Conservation (phyloP, 176 grass and related monocot genomes). For the Musa itinerans region DNA sequence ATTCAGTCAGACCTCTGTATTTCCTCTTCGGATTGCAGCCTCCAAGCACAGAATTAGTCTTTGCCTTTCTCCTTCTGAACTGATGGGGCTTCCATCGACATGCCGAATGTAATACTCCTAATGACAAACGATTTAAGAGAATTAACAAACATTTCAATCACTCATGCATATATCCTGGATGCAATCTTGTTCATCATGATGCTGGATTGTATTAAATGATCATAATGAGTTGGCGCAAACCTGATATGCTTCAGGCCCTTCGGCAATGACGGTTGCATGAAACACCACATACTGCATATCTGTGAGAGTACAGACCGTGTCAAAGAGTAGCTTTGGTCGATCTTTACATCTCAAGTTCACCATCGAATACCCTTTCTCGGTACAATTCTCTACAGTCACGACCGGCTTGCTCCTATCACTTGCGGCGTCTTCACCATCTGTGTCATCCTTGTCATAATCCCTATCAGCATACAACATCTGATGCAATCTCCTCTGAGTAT, state of each 20-base stretch:
- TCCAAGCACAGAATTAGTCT: constrained; percentile 26
- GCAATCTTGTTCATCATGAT: too few species aligned
- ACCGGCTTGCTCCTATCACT: constrained; percentile 1
- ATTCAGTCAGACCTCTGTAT: constrained; percentile 11
- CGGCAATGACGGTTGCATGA: constrained; percentile 21
- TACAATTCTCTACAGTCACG: constrained; percentile 17
- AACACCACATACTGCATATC: constrained; percentile 30
- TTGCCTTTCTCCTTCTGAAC: constrained; percentile 23
- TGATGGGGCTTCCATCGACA: constrained; percentile 15
- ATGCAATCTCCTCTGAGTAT: constrained; percentile 23
- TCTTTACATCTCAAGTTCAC: constrained; percentile 22
- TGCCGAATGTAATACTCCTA: constrained; percentile 29
- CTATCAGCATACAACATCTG: constrained; percentile 26
- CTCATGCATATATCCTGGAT: too few species aligned
- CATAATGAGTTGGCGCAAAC: background rate
- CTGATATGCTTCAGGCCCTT: constrained; percentile 29
- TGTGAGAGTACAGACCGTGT: constrained; percentile 18
- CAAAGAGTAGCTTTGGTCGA: constrained; percentile 21
- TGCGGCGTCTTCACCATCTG: background rate
- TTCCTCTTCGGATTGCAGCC: constrained; percentile 28
- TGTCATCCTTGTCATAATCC: constrained; percentile 13
- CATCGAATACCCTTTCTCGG: constrained; percentile 19
- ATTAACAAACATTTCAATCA: background rate
- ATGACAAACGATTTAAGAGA: background rate
- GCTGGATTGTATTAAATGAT: background rate